A percentile compares a stretch with the other conserved stretches of the same genome.
These are phyloP conservation scores for Naematelia encephala DNA, from an alignment of 768 basidiomycete genomes.

Conservation along the genomic window DNA sequence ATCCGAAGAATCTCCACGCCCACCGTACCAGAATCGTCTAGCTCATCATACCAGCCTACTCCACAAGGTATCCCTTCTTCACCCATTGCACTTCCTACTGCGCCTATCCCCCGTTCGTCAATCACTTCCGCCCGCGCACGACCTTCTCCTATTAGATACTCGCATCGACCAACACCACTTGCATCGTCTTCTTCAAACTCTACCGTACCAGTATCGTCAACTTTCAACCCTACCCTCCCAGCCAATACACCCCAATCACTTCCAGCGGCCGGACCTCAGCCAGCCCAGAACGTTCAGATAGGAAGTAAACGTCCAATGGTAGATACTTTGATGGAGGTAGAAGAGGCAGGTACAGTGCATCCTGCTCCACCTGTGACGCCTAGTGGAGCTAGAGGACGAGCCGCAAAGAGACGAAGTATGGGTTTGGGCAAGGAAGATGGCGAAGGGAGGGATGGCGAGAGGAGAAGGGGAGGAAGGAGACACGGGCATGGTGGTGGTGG, in stretches of 20 bases:
- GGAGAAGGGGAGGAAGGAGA: conserved; percentile 11
- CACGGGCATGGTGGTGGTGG: conserved; percentile 9
- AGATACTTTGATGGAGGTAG: conserved; percentile 1
- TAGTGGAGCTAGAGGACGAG: conserved; percentile 7
- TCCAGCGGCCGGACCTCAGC: background rate
- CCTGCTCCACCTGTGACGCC: background rate
- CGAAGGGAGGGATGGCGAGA: conserved; percentile 6
- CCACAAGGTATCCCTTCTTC: background rate
- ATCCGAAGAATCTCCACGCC: background rate
- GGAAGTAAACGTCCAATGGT: background rate
- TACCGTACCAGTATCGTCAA: conserved; percentile 3
- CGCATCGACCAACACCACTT: background rate
- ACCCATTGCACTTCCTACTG: background rate
- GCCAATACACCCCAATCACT: background rate
- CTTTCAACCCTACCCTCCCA: conserved; percentile 3
- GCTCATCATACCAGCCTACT: background rate
- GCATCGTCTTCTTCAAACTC: conserved; percentile 3
- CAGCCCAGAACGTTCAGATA: background rate
- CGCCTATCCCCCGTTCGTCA: background rate
- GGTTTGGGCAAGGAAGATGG: conserved; percentile 16
- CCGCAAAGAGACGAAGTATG: conserved; percentile 29
- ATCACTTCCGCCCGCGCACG: background rate
- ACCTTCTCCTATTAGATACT: background rate
- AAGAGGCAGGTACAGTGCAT: conserved; percentile 3
- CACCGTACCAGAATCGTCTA: background rate